A percentile compares a stretch with the other conserved stretches of the same genome.
phyloP scores from a whole-genome alignment of 148 eudicot genomes.

The Rheum nobile region DNA sequence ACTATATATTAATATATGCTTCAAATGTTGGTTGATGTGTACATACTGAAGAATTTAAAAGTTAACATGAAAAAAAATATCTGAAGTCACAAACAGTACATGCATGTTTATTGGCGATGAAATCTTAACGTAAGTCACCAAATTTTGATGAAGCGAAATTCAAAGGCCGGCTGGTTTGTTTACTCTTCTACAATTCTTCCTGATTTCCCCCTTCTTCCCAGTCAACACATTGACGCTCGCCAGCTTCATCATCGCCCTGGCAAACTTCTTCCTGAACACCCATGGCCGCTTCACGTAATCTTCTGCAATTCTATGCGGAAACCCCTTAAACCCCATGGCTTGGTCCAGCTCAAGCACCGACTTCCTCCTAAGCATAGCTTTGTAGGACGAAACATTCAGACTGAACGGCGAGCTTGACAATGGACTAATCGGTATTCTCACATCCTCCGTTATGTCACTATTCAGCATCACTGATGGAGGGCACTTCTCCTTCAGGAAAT shows the following conservation, averaged over 20 bases:
- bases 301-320: not conserved
- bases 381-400: slow-evolving; percentile 10
- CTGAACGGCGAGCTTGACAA: slow-evolving; percentile 9
- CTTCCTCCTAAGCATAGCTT: slow-evolving; percentile 3
- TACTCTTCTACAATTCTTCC: slow-evolving; percentile 15
- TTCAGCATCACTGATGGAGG: slow-evolving; percentile 10
- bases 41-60: not conserved
- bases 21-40: not conserved
- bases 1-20: not conserved
- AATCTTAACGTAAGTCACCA: not conserved
- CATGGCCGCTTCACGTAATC: slow-evolving; percentile 5
- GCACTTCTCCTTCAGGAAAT: not conserved
- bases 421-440: slow-evolving; percentile 7
- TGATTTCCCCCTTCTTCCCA: slow-evolving; percentile 17
- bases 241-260: slow-evolving; percentile 16
- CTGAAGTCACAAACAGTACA: not conserved
- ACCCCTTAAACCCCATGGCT: slow-evolving; percentile 9
- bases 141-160: not conserved
- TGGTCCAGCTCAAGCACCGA: slow-evolving; percentile 15
- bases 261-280: slow-evolving; percentile 13
- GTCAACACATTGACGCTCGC: slow-evolving; percentile 7
- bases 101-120: not conserved
- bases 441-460: slow-evolving; percentile 4
- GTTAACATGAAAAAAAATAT: not conserved
- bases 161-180: slow-evolving; percentile 1